Evolutionary conservation across 1,284 basidiomycete species (phyloP).

Genomic region (Boletus smithii): DNA sequence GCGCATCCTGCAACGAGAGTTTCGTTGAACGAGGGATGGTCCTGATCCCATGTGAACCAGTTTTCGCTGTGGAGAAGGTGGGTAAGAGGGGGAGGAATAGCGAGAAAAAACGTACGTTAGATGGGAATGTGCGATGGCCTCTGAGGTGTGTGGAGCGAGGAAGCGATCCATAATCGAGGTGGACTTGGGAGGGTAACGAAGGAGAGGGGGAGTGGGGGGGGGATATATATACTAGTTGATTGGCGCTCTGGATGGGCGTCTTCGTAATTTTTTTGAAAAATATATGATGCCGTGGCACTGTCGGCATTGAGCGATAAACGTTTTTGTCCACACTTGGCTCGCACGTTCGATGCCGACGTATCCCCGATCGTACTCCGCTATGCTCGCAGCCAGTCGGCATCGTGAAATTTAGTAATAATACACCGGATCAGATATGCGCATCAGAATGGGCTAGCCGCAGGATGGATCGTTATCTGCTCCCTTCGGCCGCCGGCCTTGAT

Average conservation of each 20-base stretch:
- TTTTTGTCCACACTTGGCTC: constrained; percentile 5
- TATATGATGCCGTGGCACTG: too few relatives aligned
- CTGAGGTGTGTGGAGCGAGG: constrained; percentile 66
- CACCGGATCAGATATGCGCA: too few relatives aligned
- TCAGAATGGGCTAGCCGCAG: too few relatives aligned
- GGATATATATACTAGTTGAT: constrained; percentile 20
- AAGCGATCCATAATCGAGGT: constrained; percentile 53
- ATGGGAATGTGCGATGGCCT: constrained; percentile 66
- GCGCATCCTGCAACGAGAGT: constrained; percentile 67
- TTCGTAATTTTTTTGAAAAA: not conserved
- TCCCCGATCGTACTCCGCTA: not conserved
- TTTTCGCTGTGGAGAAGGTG: constrained; percentile 50
- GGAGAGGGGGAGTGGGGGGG: not conserved
- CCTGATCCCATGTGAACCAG: constrained; percentile 61
- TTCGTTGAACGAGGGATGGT: constrained; percentile 67
- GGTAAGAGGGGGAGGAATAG: not conserved
- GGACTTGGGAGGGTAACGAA: constrained; percentile 1
- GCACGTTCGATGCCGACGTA: constrained; percentile 23
- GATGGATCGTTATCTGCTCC: too few relatives aligned
- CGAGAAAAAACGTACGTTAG: constrained; percentile 50
- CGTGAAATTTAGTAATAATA: not conserved
- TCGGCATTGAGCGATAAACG: constrained; percentile 11
- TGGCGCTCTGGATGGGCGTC: constrained; percentile 17
- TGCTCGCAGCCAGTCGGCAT: not conserved
- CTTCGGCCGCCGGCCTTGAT: not conserved